Evolutionary conservation across 768 basidiomycete species (phyloP).

Genomic region (Clavulina sp.): DNA sequence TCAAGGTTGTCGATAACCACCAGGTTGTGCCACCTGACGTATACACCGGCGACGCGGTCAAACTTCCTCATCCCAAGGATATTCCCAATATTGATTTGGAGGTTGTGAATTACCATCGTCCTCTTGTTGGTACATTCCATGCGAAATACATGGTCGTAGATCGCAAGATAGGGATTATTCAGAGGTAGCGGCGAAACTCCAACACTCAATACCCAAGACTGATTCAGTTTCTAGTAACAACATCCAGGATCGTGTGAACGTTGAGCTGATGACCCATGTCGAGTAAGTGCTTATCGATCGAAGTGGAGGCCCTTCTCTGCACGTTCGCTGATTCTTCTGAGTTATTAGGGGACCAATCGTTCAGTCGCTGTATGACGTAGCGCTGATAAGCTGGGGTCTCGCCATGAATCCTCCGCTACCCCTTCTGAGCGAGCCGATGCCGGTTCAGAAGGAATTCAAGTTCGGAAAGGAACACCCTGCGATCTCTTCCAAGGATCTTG

Average conservation of each 20-base stretch:
- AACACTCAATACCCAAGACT: too few species aligned
- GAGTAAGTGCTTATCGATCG: too few species aligned
- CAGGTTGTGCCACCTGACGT: slow-evolving; percentile 28
- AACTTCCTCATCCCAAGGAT: slow-evolving; percentile 34
- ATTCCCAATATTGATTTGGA: slow-evolving; percentile 44
- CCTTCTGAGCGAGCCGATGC: too few species aligned
- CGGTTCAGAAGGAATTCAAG: slow-evolving; percentile 23
- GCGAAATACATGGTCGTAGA: slow-evolving; percentile 55
- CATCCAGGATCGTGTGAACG: slow-evolving; percentile 36
- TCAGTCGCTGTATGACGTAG: slow-evolving; percentile 50
- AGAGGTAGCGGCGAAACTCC: too few species aligned
- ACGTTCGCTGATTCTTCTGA: too few species aligned
- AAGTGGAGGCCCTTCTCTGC: too few species aligned
- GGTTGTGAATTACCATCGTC: slow-evolving; percentile 40
- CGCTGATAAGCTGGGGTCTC: slow-evolving; percentile 42
- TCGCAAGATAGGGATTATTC: slow-evolving; percentile 43
- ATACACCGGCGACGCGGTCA: slow-evolving; percentile 32
- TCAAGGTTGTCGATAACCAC: slow-evolving; percentile 34
- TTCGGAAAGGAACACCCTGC: slow-evolving; percentile 26
- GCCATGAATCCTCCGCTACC: slow-evolving; percentile 30
- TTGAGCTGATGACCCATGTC: slow-evolving; percentile 49
- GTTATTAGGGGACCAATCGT: slow-evolving; percentile 55
- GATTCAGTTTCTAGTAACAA: too few species aligned
- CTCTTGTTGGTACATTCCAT: slow-evolving; percentile 50
- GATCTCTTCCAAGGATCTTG: slow-evolving; percentile 15